Evolutionary conservation across 2,329 filamentous ascomycete species (phyloP).

Genomic region (Sphaerulina vaccinii): DNA sequence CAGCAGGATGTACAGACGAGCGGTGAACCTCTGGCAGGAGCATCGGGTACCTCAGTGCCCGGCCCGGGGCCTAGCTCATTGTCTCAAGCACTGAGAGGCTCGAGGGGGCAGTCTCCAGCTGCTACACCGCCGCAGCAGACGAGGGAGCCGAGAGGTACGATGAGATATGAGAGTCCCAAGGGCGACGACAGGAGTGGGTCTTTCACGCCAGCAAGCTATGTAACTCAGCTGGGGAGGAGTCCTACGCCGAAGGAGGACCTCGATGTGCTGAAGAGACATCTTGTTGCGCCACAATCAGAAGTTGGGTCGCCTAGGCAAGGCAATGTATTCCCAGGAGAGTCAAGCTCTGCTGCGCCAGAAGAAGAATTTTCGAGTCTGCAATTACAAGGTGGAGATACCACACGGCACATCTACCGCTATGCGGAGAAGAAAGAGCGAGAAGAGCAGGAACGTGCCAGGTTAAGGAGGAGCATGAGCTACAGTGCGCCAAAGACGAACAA

Average conservation of each 20-base stretch:
- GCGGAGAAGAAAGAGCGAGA: constrained; percentile 82
- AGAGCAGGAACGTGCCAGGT: constrained; percentile 55
- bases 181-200: constrained; percentile 70
- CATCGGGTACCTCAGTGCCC: constrained; percentile 57
- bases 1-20: constrained; percentile 52
- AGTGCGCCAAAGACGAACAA: constrained; percentile 72
- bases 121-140: constrained; percentile 58
- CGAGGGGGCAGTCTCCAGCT: constrained; percentile 67
- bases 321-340: constrained; percentile 30
- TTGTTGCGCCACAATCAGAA: constrained; percentile 66
- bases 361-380: constrained; percentile 92
- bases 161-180: constrained; percentile 41
- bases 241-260: constrained; percentile 76
- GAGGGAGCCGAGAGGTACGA: constrained; percentile 55
- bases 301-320: constrained; percentile 32
- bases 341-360: constrained; percentile 50
- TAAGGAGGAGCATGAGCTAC: constrained; percentile 85
- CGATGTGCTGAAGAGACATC: constrained; percentile 84
- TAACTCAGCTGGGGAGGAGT: constrained; percentile 44
- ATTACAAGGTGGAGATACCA: constrained; percentile 92
- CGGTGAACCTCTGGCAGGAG: constrained; percentile 63
- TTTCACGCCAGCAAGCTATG: constrained; percentile 66
- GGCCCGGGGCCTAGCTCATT: constrained; percentile 85
- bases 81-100: constrained; percentile 79
- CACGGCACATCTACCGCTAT: constrained; percentile 93